phyloP scores from a whole-genome alignment of 2,329 filamentous ascomycete species.

The Gnomoniopsis smithogilvyi region DNA sequence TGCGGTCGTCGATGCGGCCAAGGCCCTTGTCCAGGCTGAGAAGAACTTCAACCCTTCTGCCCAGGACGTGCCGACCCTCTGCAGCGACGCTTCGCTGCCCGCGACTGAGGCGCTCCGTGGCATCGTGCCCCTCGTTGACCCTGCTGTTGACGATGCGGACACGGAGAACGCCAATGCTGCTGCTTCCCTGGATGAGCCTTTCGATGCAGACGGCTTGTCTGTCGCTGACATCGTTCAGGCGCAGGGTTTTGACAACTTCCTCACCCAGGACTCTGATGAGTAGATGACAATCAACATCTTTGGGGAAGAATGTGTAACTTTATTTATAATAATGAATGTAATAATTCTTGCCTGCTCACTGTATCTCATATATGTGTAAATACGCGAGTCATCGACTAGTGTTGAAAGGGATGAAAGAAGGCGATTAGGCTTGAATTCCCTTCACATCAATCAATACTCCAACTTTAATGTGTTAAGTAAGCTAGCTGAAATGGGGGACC shows the following conservation, averaged over 20 bases:
- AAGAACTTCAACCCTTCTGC: slow-evolving; percentile 71
- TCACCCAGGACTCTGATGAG: neutral
- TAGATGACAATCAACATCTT: no score
- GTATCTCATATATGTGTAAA: no score
- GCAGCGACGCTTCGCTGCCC: slow-evolving; percentile 60
- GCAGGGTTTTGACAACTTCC: slow-evolving; percentile 61
- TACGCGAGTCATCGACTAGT: no score
- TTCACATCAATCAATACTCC: no score
- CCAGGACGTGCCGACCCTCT: slow-evolving; percentile 58
- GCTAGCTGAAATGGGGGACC: no score
- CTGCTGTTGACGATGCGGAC: slow-evolving; percentile 54
- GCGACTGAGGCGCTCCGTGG: slow-evolving; percentile 59
- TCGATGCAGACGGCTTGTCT: slow-evolving; percentile 58
- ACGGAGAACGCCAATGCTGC: slow-evolving; percentile 58
- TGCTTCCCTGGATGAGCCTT: slow-evolving; percentile 48
- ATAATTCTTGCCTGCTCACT: no score
- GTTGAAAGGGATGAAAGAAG: no score
- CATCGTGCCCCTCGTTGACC: slow-evolving; percentile 66
- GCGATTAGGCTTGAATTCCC: no score
- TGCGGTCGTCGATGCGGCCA: slow-evolving; percentile 59
- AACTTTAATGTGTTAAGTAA: no score
- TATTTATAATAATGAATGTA: no score
- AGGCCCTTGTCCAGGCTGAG: slow-evolving; percentile 62
- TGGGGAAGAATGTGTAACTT: no score
- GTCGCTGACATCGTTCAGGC: slow-evolving; percentile 62